These are phyloP conservation scores for Dipteronia sinensis DNA, from an alignment of 345 rosid species.

Conservation along the genomic window DNA sequence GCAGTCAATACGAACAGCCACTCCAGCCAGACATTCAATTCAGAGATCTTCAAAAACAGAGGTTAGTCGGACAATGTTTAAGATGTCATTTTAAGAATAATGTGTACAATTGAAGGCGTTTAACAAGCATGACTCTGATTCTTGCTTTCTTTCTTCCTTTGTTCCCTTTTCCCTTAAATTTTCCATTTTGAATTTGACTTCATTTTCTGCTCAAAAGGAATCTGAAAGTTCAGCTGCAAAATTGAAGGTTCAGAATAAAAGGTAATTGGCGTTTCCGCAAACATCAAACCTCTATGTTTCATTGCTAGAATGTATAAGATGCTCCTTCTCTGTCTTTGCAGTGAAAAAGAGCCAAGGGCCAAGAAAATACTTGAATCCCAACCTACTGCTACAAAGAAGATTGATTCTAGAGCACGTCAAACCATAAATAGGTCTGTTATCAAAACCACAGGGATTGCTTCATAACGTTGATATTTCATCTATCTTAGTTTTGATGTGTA, in stretches of 20 bases:
- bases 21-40: conserved; percentile 24
- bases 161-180: not conserved
- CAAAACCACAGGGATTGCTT: conserved; percentile 13
- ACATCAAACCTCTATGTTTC: conserved; percentile 9
- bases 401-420: conserved; percentile 38
- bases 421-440: conserved; percentile 48
- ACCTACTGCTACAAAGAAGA: conserved; percentile 37
- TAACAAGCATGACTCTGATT: not conserved
- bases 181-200: not conserved
- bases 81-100: not conserved
- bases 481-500: conserved; percentile 12
- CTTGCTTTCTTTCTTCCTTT: not conserved
- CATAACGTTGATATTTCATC: not conserved
- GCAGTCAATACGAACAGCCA: conserved; percentile 26
- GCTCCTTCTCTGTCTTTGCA: conserved; percentile 31
- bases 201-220: conserved; percentile 34
- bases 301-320: conserved; percentile 9
- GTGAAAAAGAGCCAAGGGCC: conserved; percentile 44
- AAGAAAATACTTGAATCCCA: conserved; percentile 49
- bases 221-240: conserved; percentile 40
- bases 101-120: not conserved
- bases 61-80: conserved; percentile 30
- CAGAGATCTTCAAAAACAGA: conserved; percentile 34
- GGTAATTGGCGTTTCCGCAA: conserved; percentile 43
- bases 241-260: conserved; percentile 36